Evolutionary conservation across 1,284 basidiomycete species (phyloP).

Genomic region (Heterobasidion parviporum): DNA sequence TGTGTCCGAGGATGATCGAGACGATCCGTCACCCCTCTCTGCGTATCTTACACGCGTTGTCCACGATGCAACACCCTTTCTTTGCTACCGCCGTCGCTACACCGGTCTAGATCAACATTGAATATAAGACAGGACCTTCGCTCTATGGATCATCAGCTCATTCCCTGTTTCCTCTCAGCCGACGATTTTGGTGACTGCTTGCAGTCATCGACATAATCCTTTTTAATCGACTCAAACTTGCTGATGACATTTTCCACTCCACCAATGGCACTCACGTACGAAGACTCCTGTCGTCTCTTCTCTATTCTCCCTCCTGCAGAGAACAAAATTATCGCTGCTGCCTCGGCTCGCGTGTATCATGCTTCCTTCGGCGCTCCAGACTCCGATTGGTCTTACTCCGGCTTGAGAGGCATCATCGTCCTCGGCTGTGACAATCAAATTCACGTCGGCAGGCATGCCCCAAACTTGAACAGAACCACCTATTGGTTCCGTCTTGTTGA

Average conservation of each 20-base stretch:
- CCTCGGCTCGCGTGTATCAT: slow-evolving; percentile 42
- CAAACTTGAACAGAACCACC: slow-evolving; percentile 20
- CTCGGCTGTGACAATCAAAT: slow-evolving; percentile 53
- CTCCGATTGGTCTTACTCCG: slow-evolving; percentile 64
- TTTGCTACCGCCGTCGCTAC: background rate
- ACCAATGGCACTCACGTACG: slow-evolving; percentile 11
- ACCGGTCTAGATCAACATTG: background rate
- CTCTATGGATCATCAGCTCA: too few relatives aligned
- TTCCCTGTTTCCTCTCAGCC: background rate
- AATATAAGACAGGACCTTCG: background rate
- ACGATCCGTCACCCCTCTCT: background rate
- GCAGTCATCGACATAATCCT: background rate
- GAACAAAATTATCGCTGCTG: slow-evolving; percentile 18
- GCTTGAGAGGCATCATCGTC: slow-evolving; percentile 62
- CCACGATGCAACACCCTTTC: background rate
- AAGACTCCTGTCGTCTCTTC: slow-evolving; percentile 17
- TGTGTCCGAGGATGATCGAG: background rate
- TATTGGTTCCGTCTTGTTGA: slow-evolving; percentile 76
- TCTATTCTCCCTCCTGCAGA: slow-evolving; percentile 19
- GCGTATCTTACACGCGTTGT: background rate
- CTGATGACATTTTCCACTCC: background rate
- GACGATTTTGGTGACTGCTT: background rate
- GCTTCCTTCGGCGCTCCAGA: slow-evolving; percentile 35
- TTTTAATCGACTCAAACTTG: background rate
- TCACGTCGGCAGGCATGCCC: slow-evolving; percentile 22